Base-by-base conservation (phyloP, 2,329 filamentous ascomycete genomes). In the Biscogniauxia mediterranea region DNA sequence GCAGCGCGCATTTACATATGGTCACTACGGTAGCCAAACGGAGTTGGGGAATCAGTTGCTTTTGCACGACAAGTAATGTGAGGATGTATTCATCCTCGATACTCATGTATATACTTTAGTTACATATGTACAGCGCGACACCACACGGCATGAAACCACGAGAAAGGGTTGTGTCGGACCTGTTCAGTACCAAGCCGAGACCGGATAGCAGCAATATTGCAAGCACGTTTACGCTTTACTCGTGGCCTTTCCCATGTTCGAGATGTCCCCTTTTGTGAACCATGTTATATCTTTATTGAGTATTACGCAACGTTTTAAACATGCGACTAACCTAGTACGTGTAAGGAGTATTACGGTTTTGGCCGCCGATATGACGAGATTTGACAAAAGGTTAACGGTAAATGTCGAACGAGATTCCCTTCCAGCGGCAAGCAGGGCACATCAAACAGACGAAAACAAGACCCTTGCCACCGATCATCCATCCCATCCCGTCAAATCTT, bases 41-140 rank as follows among this genome's bases (percentile, higher is more conserved):
- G 64, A 63, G 64, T 66, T 59, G 60, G 20, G 52, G 64, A 59
- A 8, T 32, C 7, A 5, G 57, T 61, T 25, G 20, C 38, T 63
- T 61, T 58, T 46, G 38, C 53, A 60, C 55, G 53, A 58, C 17
- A 49, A 49, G 54, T 59, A 25, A 59, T 55, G 59, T 55, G n/a
- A 11, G 55, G 56, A 54, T 23, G 38, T 51, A 46, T 46, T 46
- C 38, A n/a, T n/a, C 38, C 38, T 46, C 38, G 17, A 46, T 13
- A 32, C 13, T 46, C 38, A 46, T 46, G 38, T 46, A 46, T n/a
- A 46, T 46, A 46, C 2, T 46, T 46, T n/a, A 6, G 38, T n/a
- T 46, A 46, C 38, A 46, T 46, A 46, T 46, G 17, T 46, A 17
- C 11, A 11, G 17, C 38, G 28, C 28, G 28, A 32, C 11, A 32